Evolutionary conservation across 2,329 filamentous ascomycete genomes (phyloP).

Genomic region (Dactylellina cionopaga): DNA sequence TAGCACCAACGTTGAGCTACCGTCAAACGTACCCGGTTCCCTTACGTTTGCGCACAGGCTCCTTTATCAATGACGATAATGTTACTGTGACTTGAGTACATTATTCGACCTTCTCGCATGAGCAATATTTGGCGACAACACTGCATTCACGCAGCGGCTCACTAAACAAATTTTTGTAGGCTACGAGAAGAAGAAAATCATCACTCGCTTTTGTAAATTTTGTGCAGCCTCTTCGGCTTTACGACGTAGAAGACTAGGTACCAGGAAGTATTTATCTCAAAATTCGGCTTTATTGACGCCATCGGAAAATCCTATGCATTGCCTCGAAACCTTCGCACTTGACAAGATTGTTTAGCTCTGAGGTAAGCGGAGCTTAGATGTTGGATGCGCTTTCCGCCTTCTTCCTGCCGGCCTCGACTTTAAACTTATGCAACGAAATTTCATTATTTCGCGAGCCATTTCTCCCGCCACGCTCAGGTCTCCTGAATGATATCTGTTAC

Average conservation of each 20-base stretch:
- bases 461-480: constrained; percentile 16
- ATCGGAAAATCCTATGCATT: not conserved
- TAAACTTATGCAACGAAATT: constrained; percentile 6
- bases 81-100: no score
- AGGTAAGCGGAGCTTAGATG: constrained; percentile 18
- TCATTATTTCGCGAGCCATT: constrained; percentile 13
- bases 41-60: constrained; percentile 29
- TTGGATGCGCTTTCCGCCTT: not conserved
- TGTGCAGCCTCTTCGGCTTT: no score
- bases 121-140: no score
- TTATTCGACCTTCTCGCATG: no score
- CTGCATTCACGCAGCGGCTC: no score
- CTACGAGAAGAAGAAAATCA: no score
- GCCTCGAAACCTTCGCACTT: not conserved
- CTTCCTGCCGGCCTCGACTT: not conserved
- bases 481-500: not conserved
- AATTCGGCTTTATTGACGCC: constrained; percentile 3
- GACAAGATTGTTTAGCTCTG: constrained; percentile 22
- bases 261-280: not conserved
- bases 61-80: no score
- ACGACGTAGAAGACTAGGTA: not conserved
- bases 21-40: constrained; percentile 13
- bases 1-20: not conserved
- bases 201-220: no score
- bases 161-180: no score